These are phyloP conservation scores for Sanghuangporus weigelae DNA, from an alignment of 1,284 basidiomycete species.

Conservation along the genomic window DNA sequence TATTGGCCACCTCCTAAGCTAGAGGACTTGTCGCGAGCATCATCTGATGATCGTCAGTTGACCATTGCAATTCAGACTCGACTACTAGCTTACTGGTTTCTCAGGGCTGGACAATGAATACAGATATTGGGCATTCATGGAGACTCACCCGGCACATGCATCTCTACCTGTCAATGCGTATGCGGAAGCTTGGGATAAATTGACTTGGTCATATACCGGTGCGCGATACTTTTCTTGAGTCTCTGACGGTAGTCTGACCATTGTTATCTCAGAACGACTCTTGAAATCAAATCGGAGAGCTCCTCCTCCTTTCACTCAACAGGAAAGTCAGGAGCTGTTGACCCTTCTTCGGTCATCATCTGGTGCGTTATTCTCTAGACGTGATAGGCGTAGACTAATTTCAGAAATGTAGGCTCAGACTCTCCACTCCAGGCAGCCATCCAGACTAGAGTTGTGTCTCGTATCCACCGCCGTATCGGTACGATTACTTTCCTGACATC, in stretches of 20 bases:
- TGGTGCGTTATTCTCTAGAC: conserved; percentile 17
- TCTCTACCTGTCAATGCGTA: conserved; percentile 45
- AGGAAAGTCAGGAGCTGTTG: conserved; percentile 68
- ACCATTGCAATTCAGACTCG: neutral
- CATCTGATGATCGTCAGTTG: conserved; percentile 52
- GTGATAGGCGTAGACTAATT: neutral
- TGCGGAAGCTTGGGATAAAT: conserved; percentile 60
- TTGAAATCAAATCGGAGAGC: conserved; percentile 49
- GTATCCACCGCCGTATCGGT: conserved; percentile 64
- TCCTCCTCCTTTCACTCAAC: conserved; percentile 61
- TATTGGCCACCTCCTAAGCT: conserved; percentile 35
- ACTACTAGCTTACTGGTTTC: neutral
- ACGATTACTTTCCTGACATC: conserved; percentile 24
- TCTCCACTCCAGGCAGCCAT: conserved; percentile 38
- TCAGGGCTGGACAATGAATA: conserved; percentile 65
- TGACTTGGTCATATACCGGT: conserved; percentile 75
- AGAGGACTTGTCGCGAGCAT: conserved; percentile 1
- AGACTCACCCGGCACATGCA: conserved; percentile 65
- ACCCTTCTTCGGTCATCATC: conserved; percentile 50
- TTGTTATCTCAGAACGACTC: conserved; percentile 47
- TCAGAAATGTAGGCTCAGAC: conserved; percentile 30
- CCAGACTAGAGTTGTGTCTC: conserved; percentile 62
- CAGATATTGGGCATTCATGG: conserved; percentile 71
- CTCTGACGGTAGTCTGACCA: neutral
- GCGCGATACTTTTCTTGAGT: conserved; percentile 17